Evolutionary conservation across 192 early-diverging fungal species (phyloP), one percentile per base, ranked within the genome.

Genomic region (Coemansia sp.): DNA sequence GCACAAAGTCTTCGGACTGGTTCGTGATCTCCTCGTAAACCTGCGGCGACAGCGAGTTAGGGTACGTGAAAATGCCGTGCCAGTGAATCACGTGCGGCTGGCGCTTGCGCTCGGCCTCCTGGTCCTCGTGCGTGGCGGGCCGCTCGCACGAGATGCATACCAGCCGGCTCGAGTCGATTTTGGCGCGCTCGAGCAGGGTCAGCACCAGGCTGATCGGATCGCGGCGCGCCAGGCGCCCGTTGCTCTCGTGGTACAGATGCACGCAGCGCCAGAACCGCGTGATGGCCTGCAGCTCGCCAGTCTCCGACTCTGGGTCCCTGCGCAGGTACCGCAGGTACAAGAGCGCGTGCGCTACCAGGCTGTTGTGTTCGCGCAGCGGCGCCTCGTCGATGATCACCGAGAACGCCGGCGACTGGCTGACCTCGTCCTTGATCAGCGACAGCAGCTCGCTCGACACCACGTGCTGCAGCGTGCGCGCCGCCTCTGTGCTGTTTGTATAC

Each of bases 261-360:
- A 81, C 68, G 62, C 78, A 75, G 36, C 78, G 73, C 78, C 78
- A 81, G 73, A 81, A 81, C 19, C 78, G 78, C 19, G 78, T 81
- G 9, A 74, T 59, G 6, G 75, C 78, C 63, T 81, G 73, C 29
- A 81, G 62, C 59, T 71, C 63, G 43, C 71, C 74, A 22, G 11
- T n/a, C 20, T 58, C 58, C 3, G 58, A 36, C 59, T 62, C 53
- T 22, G 78, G 78, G 53, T 81, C 73, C 1, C 47, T 37, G 2
- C 78, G 73, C 62, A 81, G 35, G 19, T 81, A 81, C 11, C 78
- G 73, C 65, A 81, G 45, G 57, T 81, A 81, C 38, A 81, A 56
- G 6, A 81, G 70, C 19, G 66, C 73, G 46, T 81, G 78, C 0
- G 78, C 78, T 12, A 81, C 78, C 39, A 81, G 54, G 45, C 78